A percentile compares a stretch with the other conserved stretches of the same genome.
Conservation (phyloP, 768 basidiomycete genomes). For the Macrolepiota fuliginosa region DNA sequence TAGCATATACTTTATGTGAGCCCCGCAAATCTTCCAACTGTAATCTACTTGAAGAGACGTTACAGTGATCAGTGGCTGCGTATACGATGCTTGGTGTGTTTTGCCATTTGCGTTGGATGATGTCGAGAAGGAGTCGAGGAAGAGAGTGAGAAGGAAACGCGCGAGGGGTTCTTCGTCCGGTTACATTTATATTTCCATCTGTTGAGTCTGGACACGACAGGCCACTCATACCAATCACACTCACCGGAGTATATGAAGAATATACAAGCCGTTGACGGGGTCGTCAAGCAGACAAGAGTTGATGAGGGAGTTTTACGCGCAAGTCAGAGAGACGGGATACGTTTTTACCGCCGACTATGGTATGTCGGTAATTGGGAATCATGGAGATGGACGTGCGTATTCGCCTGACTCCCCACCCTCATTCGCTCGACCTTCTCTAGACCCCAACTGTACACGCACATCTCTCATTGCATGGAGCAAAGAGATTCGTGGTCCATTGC, state of each 20-base stretch:
- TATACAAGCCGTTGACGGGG: conserved; percentile 72
- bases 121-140: no score
- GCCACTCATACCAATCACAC: conserved; percentile 82
- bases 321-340: conserved; percentile 62
- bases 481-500: conserved; percentile 67
- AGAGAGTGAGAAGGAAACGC: no score
- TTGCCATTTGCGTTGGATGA: no score
- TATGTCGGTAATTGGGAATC: conserved; percentile 86
- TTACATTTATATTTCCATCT: no score
- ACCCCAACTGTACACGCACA: conserved; percentile 85
- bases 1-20: no score
- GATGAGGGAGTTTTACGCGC: conserved; percentile 60
- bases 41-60: no score
- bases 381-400: conserved; percentile 76
- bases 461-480: conserved; percentile 82
- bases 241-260: conserved; percentile 89
- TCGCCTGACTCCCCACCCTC: neutral
- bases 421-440: conserved; percentile 20
- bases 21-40: no score
- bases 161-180: no score
- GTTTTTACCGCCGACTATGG: conserved; percentile 89
- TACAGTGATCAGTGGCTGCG: no score
- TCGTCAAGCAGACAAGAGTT: conserved; percentile 61
- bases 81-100: no score
- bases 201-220: conserved; percentile 82